Conservation (phyloP, 495 filamentous ascomycete species). For the Neurospora tetraspora region DNA sequence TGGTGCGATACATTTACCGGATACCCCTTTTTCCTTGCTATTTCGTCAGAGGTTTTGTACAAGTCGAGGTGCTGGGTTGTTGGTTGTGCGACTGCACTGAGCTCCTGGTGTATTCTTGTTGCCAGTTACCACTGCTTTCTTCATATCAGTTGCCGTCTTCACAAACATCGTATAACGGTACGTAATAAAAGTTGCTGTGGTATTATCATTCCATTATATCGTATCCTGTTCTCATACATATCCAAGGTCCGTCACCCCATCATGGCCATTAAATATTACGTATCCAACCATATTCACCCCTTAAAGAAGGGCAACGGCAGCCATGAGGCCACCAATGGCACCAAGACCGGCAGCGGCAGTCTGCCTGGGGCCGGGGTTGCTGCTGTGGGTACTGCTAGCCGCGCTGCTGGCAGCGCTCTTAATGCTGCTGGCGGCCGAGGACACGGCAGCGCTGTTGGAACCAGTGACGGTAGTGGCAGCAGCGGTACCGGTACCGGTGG, state of each 20-base stretch:
- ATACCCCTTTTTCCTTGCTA: neutral
- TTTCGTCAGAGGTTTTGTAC: neutral
- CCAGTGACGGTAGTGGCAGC: slow-evolving; percentile 8
- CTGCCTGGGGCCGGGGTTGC: slow-evolving; percentile 16
- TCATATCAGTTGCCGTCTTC: too few species aligned
- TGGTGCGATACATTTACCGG: neutral
- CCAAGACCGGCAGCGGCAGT: slow-evolving; percentile 20
- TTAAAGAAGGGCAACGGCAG: slow-evolving; percentile 23
- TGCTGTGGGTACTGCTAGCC: slow-evolving; percentile 1
- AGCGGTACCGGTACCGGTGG: slow-evolving; percentile 10
- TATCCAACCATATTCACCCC: neutral
- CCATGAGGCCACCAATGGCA: slow-evolving; percentile 23
- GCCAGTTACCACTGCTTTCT: too few species aligned
- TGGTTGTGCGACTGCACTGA: too few species aligned
- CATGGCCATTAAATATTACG: neutral
- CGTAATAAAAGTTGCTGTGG: neutral
- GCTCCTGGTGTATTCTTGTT: too few species aligned
- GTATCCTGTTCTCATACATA: neutral
- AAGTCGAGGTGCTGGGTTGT: neutral
- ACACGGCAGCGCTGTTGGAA: neutral
- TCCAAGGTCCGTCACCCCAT: neutral
- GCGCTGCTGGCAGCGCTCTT: neutral
- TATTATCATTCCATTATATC: neutral
- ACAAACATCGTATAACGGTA: neutral
- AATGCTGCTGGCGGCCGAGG: slow-evolving; percentile 2